Evolutionary conservation across 768 basidiomycete genomes (phyloP), one percentile per base, ranked within the genome.

Genomic region (Boletus rufocinnamomeus): DNA sequence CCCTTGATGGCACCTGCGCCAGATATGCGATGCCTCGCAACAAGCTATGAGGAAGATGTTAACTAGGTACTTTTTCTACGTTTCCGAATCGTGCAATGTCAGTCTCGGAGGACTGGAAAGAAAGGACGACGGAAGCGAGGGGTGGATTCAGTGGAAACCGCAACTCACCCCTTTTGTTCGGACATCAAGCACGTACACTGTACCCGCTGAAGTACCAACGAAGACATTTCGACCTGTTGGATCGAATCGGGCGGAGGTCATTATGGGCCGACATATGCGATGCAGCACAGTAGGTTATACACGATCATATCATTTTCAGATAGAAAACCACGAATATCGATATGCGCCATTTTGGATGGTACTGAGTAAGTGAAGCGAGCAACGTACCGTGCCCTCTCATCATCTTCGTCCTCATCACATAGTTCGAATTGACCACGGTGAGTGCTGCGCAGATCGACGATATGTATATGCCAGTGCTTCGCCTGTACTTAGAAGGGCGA

Each of bases 141-240:
- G 4, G 19, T n/a, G 3, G 32, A 30, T 21, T 46, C 4, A 25
- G n/a, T 46, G 25, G 21, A 58, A 46, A 41, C n/a, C 11, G 7
- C 45, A 6, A 77, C 85, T 63, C 52, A 91, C 91, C 32, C 76
- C 76, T 75, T 91, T 93, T 17, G 89, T 91, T 52, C 88, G 78
- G 4, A 91, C 83, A 74, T 95, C 93, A 74, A 96, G 95, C 19
- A 97, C 89, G 11, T 96, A 82, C 17, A 98, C 72, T 50, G 82
- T 81, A 6, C 95, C 93, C 4, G 80, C 75, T 1, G 88, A 86
- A 2, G 95, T 98, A 1, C 97, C 96, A 32, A 89, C 81, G 68
- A 93, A 98, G 55, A 96, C 86, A 59, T 90, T 79, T 64, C 87
- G 90, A 2, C 97, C 97, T 19, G 86, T 82, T 14, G 89, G 88